Evolutionary conservation across 768 basidiomycete species (phyloP), one percentile per base, ranked within the genome.

Genomic region (Amanita rimosa): DNA sequence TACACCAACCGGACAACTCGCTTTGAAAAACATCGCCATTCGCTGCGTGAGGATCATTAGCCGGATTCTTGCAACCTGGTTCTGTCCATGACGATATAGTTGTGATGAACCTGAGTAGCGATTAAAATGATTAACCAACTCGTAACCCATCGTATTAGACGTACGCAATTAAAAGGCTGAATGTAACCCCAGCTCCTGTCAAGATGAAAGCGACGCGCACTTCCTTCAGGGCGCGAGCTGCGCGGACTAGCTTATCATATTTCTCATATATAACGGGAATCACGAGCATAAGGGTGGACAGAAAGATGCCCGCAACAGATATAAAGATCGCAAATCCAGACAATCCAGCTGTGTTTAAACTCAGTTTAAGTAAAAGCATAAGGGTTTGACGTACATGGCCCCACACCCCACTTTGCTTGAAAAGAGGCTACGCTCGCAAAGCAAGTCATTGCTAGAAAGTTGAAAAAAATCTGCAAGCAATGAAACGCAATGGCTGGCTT

Each of bases 371-470:
- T 19, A 39, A 4, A 39, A 33, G 48, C 38, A 46, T 29, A 33
- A 14, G 34, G 7, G 11, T 9, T 44, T n/a, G n/a, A 78, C 91
- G 56, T 56, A 95, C 93, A 96, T 34, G 90, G 88, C 6, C 88
- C 88, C 19, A 95, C 75, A 8, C 72, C 59, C 78, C 79, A 93
- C 55, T 85, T 83, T 3, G 87, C 81, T 57, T 97, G 93, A 64
- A 95, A 97, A 17, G 72, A 69, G 0, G 93, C 93, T 3, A 92
- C 86, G 56, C 85, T 83, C 6, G 87, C 94, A 57, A 90, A 92
- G 60, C 90, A 94, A 41, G 83, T 85, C 79, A 95, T 85, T 10
- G 89, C 79, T 40, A 97, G 74, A 60, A 97, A 96, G 62, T 85
- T 83, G 79, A 95, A 92, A 73, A 97, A 93, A 47, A 80, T 75